phyloP scores from a whole-genome alignment of 2,329 filamentous ascomycete genomes.

The Zymoseptoria brevis region DNA sequence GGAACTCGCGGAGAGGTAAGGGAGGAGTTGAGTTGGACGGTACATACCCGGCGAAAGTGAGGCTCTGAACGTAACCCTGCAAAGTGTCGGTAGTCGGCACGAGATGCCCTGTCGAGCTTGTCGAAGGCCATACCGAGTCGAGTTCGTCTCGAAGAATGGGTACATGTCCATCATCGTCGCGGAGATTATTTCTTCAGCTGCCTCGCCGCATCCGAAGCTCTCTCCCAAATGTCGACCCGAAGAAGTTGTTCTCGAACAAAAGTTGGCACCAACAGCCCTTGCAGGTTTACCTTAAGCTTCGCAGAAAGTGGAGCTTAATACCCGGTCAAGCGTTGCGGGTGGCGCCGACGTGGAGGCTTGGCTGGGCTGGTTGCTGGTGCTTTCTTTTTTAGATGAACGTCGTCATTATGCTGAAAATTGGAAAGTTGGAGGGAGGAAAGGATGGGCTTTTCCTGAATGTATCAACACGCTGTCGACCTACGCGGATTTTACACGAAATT shows the following conservation, averaged over 20 bases:
- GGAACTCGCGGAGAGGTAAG: too few relatives aligned
- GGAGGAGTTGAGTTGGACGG: not conserved
- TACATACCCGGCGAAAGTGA: not conserved
- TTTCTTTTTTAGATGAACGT: not conserved
- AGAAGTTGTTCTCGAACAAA: not conserved
- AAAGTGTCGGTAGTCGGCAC: not conserved
- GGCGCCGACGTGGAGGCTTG: not conserved
- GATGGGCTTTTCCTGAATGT: not conserved
- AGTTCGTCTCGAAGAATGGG: too few relatives aligned
- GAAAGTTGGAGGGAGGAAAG: not conserved
- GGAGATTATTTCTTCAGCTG: not conserved
- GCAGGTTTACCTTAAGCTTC: not conserved
- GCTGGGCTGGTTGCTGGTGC: not conserved
- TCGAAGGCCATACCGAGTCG: not conserved
- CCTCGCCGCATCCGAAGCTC: not conserved
- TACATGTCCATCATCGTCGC: not conserved
- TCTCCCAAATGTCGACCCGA: not conserved
- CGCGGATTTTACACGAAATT: not conserved
- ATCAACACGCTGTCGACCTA: too few relatives aligned
- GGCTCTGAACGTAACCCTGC: not conserved
- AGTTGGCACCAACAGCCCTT: not conserved
- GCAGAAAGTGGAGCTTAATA: not conserved
- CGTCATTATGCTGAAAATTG: not conserved
- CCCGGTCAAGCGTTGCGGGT: not conserved
- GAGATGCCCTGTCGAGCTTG: not conserved